phyloP scores from a whole-genome alignment of 78 protist genomes.

The Dictyostelium firmibasis region DNA sequence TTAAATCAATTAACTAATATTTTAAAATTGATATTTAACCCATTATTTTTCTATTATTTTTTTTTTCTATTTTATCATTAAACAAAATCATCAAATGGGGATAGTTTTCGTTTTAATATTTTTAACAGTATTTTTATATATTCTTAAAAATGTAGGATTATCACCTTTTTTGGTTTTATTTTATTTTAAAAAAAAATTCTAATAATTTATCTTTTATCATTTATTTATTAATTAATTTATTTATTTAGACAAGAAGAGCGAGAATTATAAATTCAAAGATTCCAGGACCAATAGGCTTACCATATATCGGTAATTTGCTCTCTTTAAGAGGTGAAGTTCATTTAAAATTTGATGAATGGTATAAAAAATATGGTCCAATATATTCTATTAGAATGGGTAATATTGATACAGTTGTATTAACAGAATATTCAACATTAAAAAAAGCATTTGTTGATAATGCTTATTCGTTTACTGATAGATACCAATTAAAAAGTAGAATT shows the following conservation, averaged over 20 bases:
- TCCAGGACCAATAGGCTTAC: not conserved
- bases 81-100: too few species aligned
- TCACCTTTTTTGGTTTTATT: too few species aligned
- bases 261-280: not conserved
- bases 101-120: too few species aligned
- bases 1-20: too few species aligned
- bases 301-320: not conserved
- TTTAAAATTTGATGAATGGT: not conserved
- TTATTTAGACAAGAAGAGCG: not conserved
- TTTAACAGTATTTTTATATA: too few species aligned
- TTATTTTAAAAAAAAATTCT: too few species aligned
- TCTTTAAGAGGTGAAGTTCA: not conserved
- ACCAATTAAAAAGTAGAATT: not conserved
- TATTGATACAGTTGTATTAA: constrained; percentile 20
- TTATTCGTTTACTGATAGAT: not conserved
- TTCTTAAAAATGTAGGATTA: too few species aligned
- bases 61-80: too few species aligned
- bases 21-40: too few species aligned
- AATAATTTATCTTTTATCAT: too few species aligned
- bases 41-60: too few species aligned
- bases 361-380: not conserved
- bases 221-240: too few species aligned
- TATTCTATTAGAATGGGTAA: constrained; percentile 19
- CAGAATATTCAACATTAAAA: not conserved
- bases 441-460: constrained; percentile 30